Conservation (phyloP, 2,329 filamentous ascomycete genomes). For the Tolypocladium sp. region DNA sequence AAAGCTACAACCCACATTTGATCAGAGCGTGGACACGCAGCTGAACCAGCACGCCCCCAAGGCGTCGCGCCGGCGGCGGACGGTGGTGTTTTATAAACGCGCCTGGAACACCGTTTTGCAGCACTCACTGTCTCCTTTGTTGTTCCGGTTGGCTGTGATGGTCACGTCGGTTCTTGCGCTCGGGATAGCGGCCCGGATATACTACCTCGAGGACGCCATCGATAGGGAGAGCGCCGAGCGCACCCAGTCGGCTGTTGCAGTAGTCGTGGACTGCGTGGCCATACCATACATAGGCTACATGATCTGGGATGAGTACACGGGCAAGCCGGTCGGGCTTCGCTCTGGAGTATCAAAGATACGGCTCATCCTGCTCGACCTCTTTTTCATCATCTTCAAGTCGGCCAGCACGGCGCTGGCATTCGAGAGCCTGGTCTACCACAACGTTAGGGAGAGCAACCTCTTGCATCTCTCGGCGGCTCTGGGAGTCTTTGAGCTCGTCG, state of each 20-base stretch:
- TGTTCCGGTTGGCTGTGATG: constrained; percentile 75
- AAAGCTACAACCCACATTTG: constrained; percentile 38
- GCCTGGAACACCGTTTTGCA: constrained; percentile 62
- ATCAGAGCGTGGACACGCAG: constrained; percentile 23
- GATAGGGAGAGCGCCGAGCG: constrained; percentile 42
- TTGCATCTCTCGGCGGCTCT: constrained; percentile 58
- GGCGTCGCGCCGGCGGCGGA: constrained; percentile 18
- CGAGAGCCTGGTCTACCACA: constrained; percentile 61
- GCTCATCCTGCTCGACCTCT: constrained; percentile 81
- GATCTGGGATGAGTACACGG: constrained; percentile 93
- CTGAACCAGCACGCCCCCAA: constrained; percentile 17
- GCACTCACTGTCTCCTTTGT: constrained; percentile 76
- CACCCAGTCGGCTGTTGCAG: constrained; percentile 77
- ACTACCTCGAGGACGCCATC: constrained; percentile 43
- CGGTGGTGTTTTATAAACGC: constrained; percentile 37
- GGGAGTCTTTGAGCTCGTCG: constrained; percentile 69
- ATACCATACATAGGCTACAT: constrained; percentile 89
- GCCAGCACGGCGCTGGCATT: constrained; percentile 88
- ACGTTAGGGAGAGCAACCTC: constrained; percentile 22
- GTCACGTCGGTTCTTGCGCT: constrained; percentile 76
- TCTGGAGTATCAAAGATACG: constrained; percentile 77
- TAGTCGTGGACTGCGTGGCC: constrained; percentile 81
- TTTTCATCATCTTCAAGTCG: constrained; percentile 96
- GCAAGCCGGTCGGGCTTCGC: constrained; percentile 82
- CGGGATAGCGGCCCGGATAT: constrained; percentile 68